Evolutionary conservation across 257 asterid species (phyloP).

Genomic region (Solanum habrochaites): DNA sequence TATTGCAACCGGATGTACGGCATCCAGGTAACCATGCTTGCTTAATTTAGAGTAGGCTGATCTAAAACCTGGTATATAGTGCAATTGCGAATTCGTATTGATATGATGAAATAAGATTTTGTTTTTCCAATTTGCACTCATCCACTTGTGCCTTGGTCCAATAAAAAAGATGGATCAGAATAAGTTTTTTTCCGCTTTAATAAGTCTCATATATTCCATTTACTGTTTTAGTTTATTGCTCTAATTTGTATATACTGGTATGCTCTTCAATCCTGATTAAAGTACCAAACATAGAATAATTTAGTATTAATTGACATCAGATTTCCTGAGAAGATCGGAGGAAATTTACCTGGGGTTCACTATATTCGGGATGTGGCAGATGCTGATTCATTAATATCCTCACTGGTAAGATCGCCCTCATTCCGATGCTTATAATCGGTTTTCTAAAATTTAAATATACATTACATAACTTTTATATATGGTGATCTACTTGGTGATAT

Average conservation of each 20-base stretch:
- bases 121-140: background rate
- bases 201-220: background rate
- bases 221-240: background rate
- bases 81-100: background rate
- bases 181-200: background rate
- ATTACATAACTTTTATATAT: background rate
- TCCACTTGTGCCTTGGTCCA: background rate
- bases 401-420: conserved; percentile 37
- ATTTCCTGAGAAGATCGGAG: conserved; percentile 92
- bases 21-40: conserved; percentile 19
- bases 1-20: conserved; percentile 35
- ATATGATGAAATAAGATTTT: too few relatives aligned
- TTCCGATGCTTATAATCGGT: background rate
- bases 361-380: conserved; percentile 89
- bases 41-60: background rate
- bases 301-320: conserved; percentile 24
- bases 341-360: conserved; percentile 82
- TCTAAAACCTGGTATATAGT: background rate
- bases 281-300: background rate
- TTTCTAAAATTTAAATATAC: background rate
- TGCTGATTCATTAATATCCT: conserved; percentile 80
- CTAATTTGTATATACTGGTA: background rate
- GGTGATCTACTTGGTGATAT: background rate
- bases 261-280: background rate
- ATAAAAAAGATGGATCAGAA: background rate